Conservation (phyloP, 495 filamentous ascomycete species). For the Gamarada debralockiae region DNA sequence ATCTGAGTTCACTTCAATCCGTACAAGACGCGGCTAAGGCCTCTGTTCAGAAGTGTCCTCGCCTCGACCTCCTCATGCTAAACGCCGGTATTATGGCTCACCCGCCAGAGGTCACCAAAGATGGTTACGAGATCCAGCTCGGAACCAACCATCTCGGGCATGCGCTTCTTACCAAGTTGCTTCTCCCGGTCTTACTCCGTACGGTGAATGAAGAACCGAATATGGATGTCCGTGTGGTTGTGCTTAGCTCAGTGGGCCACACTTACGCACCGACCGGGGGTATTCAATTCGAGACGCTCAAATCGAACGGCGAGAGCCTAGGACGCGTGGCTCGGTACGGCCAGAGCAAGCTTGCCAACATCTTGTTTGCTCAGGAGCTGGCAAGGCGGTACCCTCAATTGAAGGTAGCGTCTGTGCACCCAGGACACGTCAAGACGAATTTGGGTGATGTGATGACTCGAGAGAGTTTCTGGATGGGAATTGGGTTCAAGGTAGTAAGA, state of each 20-base stretch:
- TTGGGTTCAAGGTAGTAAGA: too few species aligned
- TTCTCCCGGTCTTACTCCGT: too few species aligned
- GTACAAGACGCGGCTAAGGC: conserved; percentile 6
- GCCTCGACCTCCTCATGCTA: conserved; percentile 57
- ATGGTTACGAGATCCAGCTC: conserved; percentile 65
- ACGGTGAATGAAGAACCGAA: too few species aligned
- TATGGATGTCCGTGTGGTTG: conserved; percentile 42
- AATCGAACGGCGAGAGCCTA: conserved; percentile 27
- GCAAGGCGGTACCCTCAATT: conserved; percentile 54
- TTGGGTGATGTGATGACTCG: not conserved
- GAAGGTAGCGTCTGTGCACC: conserved; percentile 56
- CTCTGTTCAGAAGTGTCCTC: conserved; percentile 10
- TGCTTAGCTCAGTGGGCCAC: conserved; percentile 33
- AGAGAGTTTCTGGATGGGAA: too few species aligned
- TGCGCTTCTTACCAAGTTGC: conserved; percentile 61
- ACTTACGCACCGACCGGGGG: conserved; percentile 31
- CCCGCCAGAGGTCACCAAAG: conserved; percentile 40
- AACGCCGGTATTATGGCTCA: conserved; percentile 67
- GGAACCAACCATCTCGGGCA: conserved; percentile 68
- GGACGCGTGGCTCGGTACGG: conserved; percentile 46
- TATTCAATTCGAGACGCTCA: conserved; percentile 35
- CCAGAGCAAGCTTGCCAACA: conserved; percentile 66
- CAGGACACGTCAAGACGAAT: conserved; percentile 50
- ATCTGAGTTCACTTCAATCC: conserved; percentile 20
- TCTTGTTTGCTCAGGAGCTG: conserved; percentile 59